Evolutionary conservation across 768 basidiomycete genomes (phyloP).

Genomic region (Mycena venus): DNA sequence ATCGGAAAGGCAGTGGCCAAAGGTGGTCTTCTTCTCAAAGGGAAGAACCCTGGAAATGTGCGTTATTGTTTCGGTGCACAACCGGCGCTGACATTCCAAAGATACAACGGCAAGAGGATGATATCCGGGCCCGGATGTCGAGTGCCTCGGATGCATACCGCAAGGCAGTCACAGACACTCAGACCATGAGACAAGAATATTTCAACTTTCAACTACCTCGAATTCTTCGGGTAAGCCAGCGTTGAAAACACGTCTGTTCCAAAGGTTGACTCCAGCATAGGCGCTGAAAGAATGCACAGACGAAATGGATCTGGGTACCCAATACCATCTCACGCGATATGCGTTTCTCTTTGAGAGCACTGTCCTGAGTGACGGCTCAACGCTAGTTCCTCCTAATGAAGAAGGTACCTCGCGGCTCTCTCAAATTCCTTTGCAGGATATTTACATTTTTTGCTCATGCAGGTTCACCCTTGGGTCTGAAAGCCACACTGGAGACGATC

Average conservation of each 20-base stretch:
- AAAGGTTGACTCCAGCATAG: constrained; percentile 51
- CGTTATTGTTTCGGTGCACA: constrained; percentile 27
- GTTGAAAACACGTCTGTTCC: background rate
- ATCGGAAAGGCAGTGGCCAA: constrained; percentile 94
- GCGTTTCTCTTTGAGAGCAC: constrained; percentile 95
- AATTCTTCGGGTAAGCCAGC: constrained; percentile 81
- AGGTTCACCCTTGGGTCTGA: constrained; percentile 56
- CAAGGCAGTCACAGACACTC: constrained; percentile 91
- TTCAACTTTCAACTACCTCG: constrained; percentile 97
- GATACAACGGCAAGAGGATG: constrained; percentile 95
- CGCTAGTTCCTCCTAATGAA: constrained; percentile 81
- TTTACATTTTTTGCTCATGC: background rate
- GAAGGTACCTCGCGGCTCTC: constrained; percentile 62
- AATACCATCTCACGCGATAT: constrained; percentile 96
- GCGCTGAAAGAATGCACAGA: constrained; percentile 95
- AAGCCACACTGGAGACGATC: constrained; percentile 89
- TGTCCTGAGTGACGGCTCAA: constrained; percentile 89
- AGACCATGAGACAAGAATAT: constrained; percentile 94
- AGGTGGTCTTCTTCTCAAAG: constrained; percentile 90
- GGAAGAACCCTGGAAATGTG: constrained; percentile 93
- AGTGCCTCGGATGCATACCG: constrained; percentile 89
- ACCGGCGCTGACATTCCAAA: constrained; percentile 44
- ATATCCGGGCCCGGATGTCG: constrained; percentile 89
- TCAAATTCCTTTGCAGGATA: background rate
- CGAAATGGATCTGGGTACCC: constrained; percentile 97